Conservation (phyloP, 495 filamentous ascomycete species). For the Talaromyces nanjingensis region DNA sequence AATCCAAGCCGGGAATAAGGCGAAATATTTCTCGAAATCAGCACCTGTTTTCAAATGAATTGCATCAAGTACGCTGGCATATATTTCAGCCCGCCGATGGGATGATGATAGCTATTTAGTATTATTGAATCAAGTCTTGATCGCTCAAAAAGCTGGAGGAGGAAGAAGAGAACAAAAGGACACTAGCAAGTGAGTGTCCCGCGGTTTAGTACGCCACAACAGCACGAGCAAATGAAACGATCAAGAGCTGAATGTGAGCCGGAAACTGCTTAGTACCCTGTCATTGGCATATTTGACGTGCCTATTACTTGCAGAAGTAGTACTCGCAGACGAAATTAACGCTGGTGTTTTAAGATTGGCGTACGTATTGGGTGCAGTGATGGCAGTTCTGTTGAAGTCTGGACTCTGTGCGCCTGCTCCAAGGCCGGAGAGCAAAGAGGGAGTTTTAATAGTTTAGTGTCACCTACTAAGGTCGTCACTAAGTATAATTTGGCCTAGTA, state of each 20-base stretch:
- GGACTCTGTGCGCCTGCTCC: background rate
- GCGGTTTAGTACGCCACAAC: background rate
- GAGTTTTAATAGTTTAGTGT: background rate
- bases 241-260: background rate
- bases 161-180: background rate
- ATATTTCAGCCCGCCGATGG: background rate
- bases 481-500: background rate
- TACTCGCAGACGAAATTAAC: background rate
- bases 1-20: background rate
- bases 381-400: background rate
- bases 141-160: background rate
- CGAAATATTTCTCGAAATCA: background rate
- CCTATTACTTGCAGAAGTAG: background rate
- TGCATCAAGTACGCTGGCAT: background rate
- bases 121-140: background rate
- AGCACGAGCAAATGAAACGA: background rate
- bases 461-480: background rate
- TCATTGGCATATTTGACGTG: background rate
- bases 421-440: background rate
- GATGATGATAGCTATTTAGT: background rate
- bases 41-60: background rate
- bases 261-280: background rate
- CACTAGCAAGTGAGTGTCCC: background rate
- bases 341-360: background rate
- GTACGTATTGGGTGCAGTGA: background rate